Conservation (phyloP, 331 rosid species). For the Acacia pycnantha region DNA sequence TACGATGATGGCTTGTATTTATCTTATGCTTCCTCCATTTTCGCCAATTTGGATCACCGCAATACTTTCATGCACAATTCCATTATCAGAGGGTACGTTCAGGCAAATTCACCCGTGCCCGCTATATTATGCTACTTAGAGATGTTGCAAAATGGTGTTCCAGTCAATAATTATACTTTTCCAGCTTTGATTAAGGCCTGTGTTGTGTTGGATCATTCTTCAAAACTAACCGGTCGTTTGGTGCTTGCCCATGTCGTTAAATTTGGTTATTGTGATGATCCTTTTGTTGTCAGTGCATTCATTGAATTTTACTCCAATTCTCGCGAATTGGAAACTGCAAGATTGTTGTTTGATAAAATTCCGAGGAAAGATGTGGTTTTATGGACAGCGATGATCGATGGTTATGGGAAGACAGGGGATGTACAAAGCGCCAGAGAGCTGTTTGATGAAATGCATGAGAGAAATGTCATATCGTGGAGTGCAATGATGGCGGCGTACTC, state of each 20-base stretch:
- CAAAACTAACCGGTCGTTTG: constrained; percentile 35
- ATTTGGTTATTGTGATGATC: constrained; percentile 53
- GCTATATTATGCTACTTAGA: constrained; percentile 55
- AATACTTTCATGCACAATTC: constrained; percentile 69
- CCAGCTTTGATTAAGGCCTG: constrained; percentile 79
- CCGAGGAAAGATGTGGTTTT: constrained; percentile 61
- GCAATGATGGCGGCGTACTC: constrained; percentile 80
- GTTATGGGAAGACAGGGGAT: constrained; percentile 73
- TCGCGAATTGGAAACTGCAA: constrained; percentile 38
- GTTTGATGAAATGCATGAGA: constrained; percentile 77
- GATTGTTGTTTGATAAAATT: constrained; percentile 52
- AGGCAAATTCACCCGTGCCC: constrained; percentile 23
- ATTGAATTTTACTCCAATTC: constrained; percentile 55
- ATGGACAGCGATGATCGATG: constrained; percentile 79
- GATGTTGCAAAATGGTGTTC: constrained; percentile 51
- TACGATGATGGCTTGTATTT: constrained; percentile 37
- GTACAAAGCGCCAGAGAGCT: constrained; percentile 50
- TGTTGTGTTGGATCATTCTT: constrained; percentile 24
- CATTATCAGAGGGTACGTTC: constrained; percentile 69
- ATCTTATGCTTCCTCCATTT: constrained; percentile 60
- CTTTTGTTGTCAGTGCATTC: constrained; percentile 54
- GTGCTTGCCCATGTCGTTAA: constrained; percentile 64
- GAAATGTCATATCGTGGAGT: constrained; percentile 75
- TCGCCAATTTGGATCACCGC: constrained; percentile 47
- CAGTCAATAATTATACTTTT: constrained; percentile 69